Base-by-base conservation (phyloP, 257 asterid genomes). In the Nicotiana tabacum region DNA sequence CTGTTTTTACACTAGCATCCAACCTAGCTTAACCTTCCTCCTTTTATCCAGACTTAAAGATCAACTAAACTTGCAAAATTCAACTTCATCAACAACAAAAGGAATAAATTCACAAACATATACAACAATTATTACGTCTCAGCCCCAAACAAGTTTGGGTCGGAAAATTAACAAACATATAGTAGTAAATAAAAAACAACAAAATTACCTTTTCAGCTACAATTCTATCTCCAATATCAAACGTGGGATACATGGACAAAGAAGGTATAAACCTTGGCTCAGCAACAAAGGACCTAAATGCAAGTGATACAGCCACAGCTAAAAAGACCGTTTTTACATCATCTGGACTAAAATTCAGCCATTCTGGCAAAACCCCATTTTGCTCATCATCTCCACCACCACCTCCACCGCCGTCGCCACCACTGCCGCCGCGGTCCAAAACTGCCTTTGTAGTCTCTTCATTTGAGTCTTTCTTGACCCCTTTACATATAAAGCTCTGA, bases 261-360 rank as follows among this genome's bases (percentile, higher is more conserved):
- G 99, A 92, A 48, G 98, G 97, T 81, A 96, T 96, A 21, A 95
- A 93, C 92, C 97, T 90, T 0, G 99, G 98, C 92, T 94, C 98
- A 1, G 99, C 99, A 78, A 96, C 77, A 61, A 92, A 87, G 16
- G 99, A 94, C 87, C 88, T 91, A 82, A 92, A 96, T 82, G 95
- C 83, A 56, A 96, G 85, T 53, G 92, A 90, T 27, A 96, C 91
- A 15, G 94, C 92, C 70, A 93, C 86, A 27, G 98, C 99, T 61
- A 98, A 93, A 66, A 93, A 85, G 62, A 88, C 96, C 2, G 99
- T 97, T 89, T 94, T 94, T 30, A 97, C 95, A 83, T 96, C 99
- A 78, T 94, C 98, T 9, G 93, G 87, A 80, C 92, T 87, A 53
- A 85, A 51, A 55, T 89, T 87, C 89, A 88, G 69, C 88, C 93